Base-by-base conservation (phyloP, 2,329 filamentous ascomycete species). In the Paecilomyces dactylethromorphus region DNA sequence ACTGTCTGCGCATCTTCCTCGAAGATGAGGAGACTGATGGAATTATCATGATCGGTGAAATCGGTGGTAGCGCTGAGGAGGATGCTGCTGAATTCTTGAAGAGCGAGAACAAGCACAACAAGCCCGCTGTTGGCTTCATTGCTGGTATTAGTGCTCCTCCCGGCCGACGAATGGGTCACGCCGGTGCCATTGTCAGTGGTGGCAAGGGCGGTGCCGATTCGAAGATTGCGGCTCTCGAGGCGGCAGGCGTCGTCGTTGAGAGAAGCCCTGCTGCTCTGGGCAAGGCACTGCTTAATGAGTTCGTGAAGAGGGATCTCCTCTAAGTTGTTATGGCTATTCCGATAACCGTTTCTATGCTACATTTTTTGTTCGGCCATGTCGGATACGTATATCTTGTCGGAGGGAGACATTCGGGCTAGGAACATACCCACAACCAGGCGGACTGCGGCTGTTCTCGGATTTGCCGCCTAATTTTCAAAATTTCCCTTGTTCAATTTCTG, bases 21-120 rank as follows among this genome's bases (percentile, higher is more conserved):
- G 84, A 95, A 78, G 94, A 99, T 77, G 84, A 89, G 76, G 91
- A 96, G 82, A 99, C 94, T 45, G 94, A 99, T 75, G 94, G 94
- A 74, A 97, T 99, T 81, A 97, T 99, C 82, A 97, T 99, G 94
- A 97, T 99, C 76, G 94, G 94, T 75, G 94, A 97, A 83, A 97
- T 99, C 75, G 94, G 94, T 79, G 94, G 94, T 64, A 91, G 90
- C 61, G 94, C 94, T 60, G 94, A 99, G 82, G 94, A 99, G 82
- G 94, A 99, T 71, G 94, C 94, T 45, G 93, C 94, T 71, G 94
- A 97, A 71, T 99, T 95, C 84, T 81, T 97, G 74, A 91, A 90
- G 82, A 83, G 87, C 76, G 86, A 94, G 84, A 97, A 99, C 85
- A 92, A 87, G 61, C 82, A 87, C 76, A 89, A 92, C 79, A 99